Percentiles rank a stretch among this genome's conserved stretches.
Evolutionary conservation across 441 rosid genomes (phyloP).

Genomic region (Adansonia rubrostipa): DNA sequence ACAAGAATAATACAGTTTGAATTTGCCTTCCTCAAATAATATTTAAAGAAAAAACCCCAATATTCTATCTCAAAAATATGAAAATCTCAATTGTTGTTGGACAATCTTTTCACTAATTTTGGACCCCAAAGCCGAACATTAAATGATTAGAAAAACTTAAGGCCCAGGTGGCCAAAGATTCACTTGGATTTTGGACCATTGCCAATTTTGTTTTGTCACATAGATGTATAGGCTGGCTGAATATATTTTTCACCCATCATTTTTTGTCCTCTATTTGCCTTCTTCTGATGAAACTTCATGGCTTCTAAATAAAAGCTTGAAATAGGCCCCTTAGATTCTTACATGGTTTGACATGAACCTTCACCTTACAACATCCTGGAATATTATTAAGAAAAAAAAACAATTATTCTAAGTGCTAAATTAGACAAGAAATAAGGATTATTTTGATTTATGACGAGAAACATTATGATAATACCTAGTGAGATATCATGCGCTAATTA

Average conservation of each 20-base stretch:
- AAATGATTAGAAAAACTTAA: background rate
- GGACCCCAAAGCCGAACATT: background rate
- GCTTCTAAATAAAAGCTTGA: background rate
- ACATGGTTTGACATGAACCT: constrained; percentile 6
- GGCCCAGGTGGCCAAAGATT: background rate
- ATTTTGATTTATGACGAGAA: background rate
- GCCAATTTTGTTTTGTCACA: constrained; percentile 1
- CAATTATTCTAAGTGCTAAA: background rate
- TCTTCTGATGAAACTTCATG: constrained; percentile 1
- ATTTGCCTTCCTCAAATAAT: no score
- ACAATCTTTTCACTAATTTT: background rate
- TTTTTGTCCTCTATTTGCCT: background rate
- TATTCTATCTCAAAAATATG: background rate
- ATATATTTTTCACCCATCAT: background rate
- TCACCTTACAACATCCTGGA: constrained; percentile 1
- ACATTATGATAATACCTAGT: background rate
- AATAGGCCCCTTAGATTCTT: background rate
- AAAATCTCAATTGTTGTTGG: background rate
- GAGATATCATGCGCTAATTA: background rate
- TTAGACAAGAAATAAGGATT: background rate
- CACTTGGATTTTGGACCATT: background rate
- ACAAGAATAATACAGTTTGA: no score
- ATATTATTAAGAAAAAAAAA: background rate
- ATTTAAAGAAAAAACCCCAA: background rate
- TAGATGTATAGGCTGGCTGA: background rate